Evolutionary conservation across 345 rosid genomes (phyloP), one percentile per base, ranked within the genome.

Genomic region (Eucalyptus pumila): DNA sequence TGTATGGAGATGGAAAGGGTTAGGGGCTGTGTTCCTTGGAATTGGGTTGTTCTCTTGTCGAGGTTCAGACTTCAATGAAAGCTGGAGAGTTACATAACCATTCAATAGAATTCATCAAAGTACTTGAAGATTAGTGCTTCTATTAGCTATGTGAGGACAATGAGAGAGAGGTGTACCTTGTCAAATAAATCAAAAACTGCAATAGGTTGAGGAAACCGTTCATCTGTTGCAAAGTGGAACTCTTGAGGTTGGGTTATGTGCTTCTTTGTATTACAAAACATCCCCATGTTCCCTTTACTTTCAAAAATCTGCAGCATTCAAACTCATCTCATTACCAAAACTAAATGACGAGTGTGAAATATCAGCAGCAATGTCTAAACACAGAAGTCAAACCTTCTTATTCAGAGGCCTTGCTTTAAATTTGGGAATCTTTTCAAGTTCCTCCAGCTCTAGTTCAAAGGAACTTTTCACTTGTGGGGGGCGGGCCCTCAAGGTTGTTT

Each of bases 391-490:
- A 92, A 98, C 99, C 99, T 98, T 98, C 89, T 94, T 97, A 89
- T 98, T 96, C 92, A 98, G 90, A 91, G 99, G 98, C 93, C 94
- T 97, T 51, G 99, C 99, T 94, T 96, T 98, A 90, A 98, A 98
- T 89, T 95, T 98, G 51, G 99, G 99, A 30, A 94, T 93, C 91
- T 96, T 98, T 92, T 96, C 98, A 80, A 98, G 95, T 89, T 95
- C 99, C 89, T 97, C 99, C 88, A 92, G 95, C 93, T 96, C 98
- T 86, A 96, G 94, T 91, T 98, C 99, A 12, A 91, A 90, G 67
- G 98, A 96, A 91, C 95, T 96, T 94, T 98, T 97, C 89, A 94
- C 94, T 60, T 40, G 92, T 60, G 95, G 89, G 86, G 98, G 98
- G 86, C 99, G 99, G 65, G 99, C 99, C 95, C 99, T 94, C 90